Base-by-base conservation (phyloP, 257 asterid genomes). In the Jaltomata sinuosa region DNA sequence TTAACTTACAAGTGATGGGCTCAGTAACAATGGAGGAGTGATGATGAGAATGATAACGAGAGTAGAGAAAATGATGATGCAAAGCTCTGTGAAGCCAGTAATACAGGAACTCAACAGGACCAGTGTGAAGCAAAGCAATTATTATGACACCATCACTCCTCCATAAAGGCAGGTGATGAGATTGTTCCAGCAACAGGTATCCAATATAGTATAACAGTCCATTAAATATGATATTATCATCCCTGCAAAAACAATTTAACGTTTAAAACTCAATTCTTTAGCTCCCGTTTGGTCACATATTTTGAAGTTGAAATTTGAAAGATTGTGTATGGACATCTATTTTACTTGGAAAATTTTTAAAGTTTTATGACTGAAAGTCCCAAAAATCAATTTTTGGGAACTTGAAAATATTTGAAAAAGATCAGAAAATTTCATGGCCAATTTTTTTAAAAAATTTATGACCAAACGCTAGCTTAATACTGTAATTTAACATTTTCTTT, bases 21-120 rank as follows among this genome's bases (percentile, higher is more conserved):
- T 94, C 94, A 6, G 95, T 91, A 85, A 85, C 97, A 8, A 94
- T 91, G 88, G 97, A 92, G 25, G 98, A 92, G 7, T 94, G 98
- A 85, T 94, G 98, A 86, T 94, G 98, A 3, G 97, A 94, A n/a
- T 94, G 98, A 80, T 92, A 94, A 67, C 98, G 85, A 16, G 96
- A 89, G 92, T 93, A 93, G 85, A 94, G 96, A 49, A 36, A 94
- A 54, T 94, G 98, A 81, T 94, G 97, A 88, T 94, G 98, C 80
- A 94, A 80, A 0, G 94, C 97, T 45, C 97, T 85, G 78, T 94
- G 97, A 22, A 94, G 90, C 97, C 98, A 94, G 1, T 94, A 94
- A 88, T 92, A 92, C 1, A 94, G 87, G 50, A 89, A 93, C 86
- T 94, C 98, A 9, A 94, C 97, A 0, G 96, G 96, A 5, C 97